Evolutionary conservation across 2,329 filamentous ascomycete genomes (phyloP).

Genomic region (Botrytis medusae): DNA sequence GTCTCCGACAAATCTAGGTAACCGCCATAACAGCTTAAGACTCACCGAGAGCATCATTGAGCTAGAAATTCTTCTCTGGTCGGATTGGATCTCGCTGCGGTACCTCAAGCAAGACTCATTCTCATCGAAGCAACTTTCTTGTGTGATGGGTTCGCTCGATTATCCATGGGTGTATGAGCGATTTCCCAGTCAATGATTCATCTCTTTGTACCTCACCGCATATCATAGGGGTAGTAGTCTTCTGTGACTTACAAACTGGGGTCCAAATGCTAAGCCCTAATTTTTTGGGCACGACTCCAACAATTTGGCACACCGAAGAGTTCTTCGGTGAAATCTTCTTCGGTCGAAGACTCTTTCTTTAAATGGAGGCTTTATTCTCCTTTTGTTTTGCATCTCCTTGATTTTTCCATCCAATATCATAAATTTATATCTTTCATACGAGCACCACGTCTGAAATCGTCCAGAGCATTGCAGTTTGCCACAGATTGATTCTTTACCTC

Average conservation of each 20-base stretch:
- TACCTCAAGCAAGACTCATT: not conserved
- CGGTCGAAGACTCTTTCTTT: not conserved
- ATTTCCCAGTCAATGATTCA: not conserved
- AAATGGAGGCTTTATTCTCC: not conserved
- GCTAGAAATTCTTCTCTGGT: not conserved
- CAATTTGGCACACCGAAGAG: not conserved
- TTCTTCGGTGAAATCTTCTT: not conserved
- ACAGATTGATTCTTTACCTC: not conserved
- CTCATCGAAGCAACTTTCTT: not conserved
- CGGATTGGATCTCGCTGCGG: not conserved
- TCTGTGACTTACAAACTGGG: not conserved
- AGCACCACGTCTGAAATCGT: not conserved
- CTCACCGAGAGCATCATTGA: not conserved
- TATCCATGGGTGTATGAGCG: not conserved
- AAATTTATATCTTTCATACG: not conserved
- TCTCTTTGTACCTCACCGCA: not conserved
- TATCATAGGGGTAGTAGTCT: not conserved
- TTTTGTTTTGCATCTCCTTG: not conserved
- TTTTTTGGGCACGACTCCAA: not conserved
- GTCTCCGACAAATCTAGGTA: conserved; percentile 2
- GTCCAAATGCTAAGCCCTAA: conserved; percentile 2
- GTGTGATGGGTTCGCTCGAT: not conserved
- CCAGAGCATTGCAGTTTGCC: not conserved
- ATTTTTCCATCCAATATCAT: not conserved
- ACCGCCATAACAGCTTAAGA: not conserved